Conservation (phyloP, 176 grass and related monocot genomes). For the Oryza coarctata region DNA sequence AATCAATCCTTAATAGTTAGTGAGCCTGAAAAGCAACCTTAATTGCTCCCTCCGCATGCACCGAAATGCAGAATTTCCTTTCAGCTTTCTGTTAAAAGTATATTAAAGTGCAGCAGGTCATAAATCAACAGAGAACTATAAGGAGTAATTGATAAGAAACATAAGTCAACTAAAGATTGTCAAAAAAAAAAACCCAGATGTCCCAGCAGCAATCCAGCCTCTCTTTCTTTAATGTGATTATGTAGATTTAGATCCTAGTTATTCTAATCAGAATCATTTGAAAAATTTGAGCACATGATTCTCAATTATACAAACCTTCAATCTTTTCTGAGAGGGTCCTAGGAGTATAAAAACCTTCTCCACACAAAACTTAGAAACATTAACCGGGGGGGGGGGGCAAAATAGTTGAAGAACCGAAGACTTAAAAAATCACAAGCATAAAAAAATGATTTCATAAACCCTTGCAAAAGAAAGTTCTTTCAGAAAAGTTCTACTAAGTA, state of each 20-base stretch:
- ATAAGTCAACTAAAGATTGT: background rate
- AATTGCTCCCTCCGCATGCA: slow-evolving; percentile 89
- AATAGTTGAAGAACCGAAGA: slow-evolving; percentile 1
- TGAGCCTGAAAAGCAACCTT: slow-evolving; percentile 55
- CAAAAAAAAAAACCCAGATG: slow-evolving; percentile 16
- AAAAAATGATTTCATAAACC: background rate
- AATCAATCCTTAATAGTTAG: slow-evolving; percentile 19
- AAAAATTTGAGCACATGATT: background rate
- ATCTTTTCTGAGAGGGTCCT: background rate
- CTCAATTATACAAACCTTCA: background rate
- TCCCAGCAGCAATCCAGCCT: background rate
- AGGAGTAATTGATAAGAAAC: slow-evolving; percentile 11
- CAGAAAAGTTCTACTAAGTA: background rate
- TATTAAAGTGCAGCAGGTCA: slow-evolving; percentile 31
- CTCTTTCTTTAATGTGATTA: slow-evolving; percentile 25
- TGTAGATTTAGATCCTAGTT: background rate
- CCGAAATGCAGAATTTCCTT: slow-evolving; percentile 76
- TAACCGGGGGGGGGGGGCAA: background rate
- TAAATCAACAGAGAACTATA: slow-evolving; percentile 7
- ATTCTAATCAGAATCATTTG: background rate
- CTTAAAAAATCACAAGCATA: background rate
- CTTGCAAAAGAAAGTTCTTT: background rate
- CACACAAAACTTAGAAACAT: background rate
- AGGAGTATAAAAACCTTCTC: background rate
- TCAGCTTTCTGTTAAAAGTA: slow-evolving; percentile 68